These are phyloP conservation scores for Triticum turgidum DNA, from an alignment of 176 grass and related monocot genomes.

Conservation along the genomic window DNA sequence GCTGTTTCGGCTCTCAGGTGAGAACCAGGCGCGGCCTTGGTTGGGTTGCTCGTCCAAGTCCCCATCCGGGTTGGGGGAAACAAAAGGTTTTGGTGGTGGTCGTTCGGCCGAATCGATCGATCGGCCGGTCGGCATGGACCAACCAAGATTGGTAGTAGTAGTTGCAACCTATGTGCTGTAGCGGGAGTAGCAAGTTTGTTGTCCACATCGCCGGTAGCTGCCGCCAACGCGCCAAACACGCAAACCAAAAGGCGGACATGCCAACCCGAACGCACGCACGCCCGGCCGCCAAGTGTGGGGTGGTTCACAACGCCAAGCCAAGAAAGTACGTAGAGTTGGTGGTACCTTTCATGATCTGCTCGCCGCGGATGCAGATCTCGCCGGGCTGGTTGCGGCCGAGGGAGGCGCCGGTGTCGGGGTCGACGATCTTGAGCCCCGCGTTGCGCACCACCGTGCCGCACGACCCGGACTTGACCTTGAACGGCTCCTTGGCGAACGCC, in stretches of 20 bases:
- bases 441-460: constrained; percentile 93
- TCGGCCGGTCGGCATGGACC: not conserved
- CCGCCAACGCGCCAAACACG: not conserved
- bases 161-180: not conserved
- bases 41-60: not conserved
- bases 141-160: not conserved
- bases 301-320: not conserved
- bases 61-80: not conserved
- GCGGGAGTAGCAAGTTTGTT: not conserved
- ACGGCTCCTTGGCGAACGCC: constrained; percentile 82
- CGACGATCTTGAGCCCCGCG: constrained; percentile 71
- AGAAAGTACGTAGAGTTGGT: not conserved
- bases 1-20: not conserved
- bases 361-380: constrained; percentile 89
- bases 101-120: not conserved
- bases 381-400: constrained; percentile 70
- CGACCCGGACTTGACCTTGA: constrained; percentile 77
- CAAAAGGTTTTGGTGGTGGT: not conserved
- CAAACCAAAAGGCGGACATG: not conserved
- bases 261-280: no score
- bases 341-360: constrained; percentile 95
- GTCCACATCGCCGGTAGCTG: not conserved
- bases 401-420: constrained; percentile 63
- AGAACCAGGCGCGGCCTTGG: not conserved
- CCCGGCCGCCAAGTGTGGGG: not conserved